phyloP scores from a whole-genome alignment of 139 green algal species.

The Yamagishiella unicocca region DNA sequence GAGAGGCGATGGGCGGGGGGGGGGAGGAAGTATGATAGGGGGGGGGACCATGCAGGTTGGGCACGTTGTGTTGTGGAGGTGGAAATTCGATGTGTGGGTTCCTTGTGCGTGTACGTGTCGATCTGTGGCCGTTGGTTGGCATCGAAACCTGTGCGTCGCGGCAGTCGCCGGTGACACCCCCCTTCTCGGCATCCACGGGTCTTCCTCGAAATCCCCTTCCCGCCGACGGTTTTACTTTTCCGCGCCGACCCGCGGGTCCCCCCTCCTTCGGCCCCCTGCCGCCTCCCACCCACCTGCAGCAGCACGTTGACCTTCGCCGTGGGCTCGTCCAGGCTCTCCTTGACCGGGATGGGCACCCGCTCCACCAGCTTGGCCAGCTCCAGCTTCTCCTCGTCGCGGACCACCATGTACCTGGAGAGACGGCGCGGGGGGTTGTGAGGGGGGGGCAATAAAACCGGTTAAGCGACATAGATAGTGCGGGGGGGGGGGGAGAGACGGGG shows the following conservation, averaged over 20 bases:
- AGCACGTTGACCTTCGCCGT: conserved; percentile 98
- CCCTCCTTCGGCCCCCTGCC: too few species aligned
- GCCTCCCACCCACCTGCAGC: conserved; percentile 80
- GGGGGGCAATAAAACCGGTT: not conserved
- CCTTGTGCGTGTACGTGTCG: too few species aligned
- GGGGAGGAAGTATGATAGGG: not conserved
- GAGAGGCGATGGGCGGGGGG: not conserved
- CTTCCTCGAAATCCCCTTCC: too few species aligned
- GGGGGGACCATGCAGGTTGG: not conserved
- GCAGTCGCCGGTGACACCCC: too few species aligned
- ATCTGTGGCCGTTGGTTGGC: too few species aligned
- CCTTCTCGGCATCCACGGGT: not conserved
- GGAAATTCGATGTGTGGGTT: too few species aligned
- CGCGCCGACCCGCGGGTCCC: too few species aligned
- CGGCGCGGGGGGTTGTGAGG: not conserved
- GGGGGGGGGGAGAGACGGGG: not conserved
- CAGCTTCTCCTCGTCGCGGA: conserved; percentile 98
- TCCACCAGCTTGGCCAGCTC: conserved; percentile 99
- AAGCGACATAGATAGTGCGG: not conserved
- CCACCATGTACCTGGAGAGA: conserved; percentile 59
- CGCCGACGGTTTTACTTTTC: too few species aligned
- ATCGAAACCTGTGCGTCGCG: too few species aligned
- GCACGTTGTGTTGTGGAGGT: too few species aligned
- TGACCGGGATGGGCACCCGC: conserved; percentile 97
- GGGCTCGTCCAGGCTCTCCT: conserved; percentile 97